Evolutionary conservation across 2,329 filamentous ascomycete species (phyloP), one percentile per base, ranked within the genome.

Genomic region (Taxawa tesnikishii): DNA sequence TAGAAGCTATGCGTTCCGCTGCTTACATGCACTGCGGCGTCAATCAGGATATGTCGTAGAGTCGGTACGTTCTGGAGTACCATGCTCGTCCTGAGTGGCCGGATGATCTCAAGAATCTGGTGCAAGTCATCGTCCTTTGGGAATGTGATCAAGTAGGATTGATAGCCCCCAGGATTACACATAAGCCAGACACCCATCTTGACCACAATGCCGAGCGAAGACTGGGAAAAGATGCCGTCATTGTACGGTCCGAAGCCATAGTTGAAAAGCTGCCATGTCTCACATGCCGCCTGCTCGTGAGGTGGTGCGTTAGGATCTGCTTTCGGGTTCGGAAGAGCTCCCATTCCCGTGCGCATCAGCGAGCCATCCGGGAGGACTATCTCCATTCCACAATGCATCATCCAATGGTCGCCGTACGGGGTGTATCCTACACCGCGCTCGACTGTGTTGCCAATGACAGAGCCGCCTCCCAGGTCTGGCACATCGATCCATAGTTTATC

Each of bases 171-270:
- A 0, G 64, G 65, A 28, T 67, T 67, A 2, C 62, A 60, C 67
- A 71, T 70, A 19, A 73, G 52, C 50, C 55, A 62, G 41, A 71
- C 58, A 0, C 68, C 68, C 58, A 73, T 65, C 46, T 72, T 70
- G 5, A 45, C 46, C 3, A 55, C 51, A 15, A 56, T 54, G 5
- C 54, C 53, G 10, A 55, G 44, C 13, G 52, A 53, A 17, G 45
- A 47, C 30, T 57, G 53, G 1, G 53, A 46, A 38, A 56, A 56
- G 28, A 54, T 49, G 28, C 51, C 54, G 33, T 56, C 53, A 11
- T 49, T 50, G 37, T 53, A 53, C 2, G 53, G 53, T 4, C 52
- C 53, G 32, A 55, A 56, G 9, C 50, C 50, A 31, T 55, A 51
- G 26, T 51, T 51, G 40, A 55, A 54, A 4, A 50, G 41, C 31